phyloP scores from a whole-genome alignment of 1,284 basidiomycete species.

The Testicularia cyperi region DNA sequence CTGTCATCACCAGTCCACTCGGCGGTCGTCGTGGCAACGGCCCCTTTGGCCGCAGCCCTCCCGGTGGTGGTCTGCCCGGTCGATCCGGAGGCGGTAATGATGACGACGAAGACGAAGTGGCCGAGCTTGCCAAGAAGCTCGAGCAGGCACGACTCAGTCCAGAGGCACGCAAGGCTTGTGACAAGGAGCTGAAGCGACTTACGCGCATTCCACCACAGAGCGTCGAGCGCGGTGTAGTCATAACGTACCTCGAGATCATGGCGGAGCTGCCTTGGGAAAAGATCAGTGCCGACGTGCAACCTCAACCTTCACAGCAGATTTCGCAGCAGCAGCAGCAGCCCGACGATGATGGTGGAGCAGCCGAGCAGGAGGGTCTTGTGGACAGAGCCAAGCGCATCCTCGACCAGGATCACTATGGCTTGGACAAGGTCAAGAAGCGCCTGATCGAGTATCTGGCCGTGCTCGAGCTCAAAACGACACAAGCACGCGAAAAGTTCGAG shows the following conservation, averaged over 20 bases:
- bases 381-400: constrained; percentile 56
- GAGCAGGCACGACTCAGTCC: constrained; percentile 43
- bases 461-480: constrained; percentile 60
- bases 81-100: constrained; percentile 25
- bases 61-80: constrained; percentile 11
- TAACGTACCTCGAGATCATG: constrained; percentile 61
- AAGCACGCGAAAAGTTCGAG: constrained; percentile 47
- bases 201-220: constrained; percentile 56
- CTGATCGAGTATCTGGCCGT: constrained; percentile 63
- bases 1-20: constrained; percentile 29
- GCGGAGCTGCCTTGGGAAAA: constrained; percentile 60
- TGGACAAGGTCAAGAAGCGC: constrained; percentile 63
- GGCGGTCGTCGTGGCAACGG: constrained; percentile 27
- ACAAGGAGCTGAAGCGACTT: constrained; percentile 58
- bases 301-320: too few relatives aligned
- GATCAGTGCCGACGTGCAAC: constrained; percentile 42
- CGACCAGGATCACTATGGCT: constrained; percentile 62
- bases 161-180: constrained; percentile 56
- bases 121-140: constrained; percentile 49
- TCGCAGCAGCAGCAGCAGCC: constrained; percentile 12
- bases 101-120: constrained; percentile 55
- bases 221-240: constrained; percentile 58
- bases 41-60: constrained; percentile 14
- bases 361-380: constrained; percentile 47
- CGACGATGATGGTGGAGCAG: constrained; percentile 5